A percentile compares a stretch with the other conserved stretches of the same genome.
Conservation (phyloP, 2,329 filamentous ascomycete genomes). For the Fusarium hostae region DNA sequence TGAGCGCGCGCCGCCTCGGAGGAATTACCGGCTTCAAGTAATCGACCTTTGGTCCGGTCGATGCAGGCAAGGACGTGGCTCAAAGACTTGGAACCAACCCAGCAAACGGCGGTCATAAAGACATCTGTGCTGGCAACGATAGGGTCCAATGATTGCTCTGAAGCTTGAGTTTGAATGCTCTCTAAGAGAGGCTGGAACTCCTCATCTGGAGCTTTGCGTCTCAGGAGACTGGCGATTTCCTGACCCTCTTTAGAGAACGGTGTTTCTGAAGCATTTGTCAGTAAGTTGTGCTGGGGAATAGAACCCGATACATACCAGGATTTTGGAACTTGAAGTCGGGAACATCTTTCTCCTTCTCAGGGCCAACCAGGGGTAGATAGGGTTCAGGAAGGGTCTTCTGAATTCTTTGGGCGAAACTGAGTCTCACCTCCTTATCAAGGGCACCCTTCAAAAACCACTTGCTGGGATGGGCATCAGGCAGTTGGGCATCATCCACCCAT, state of each 20-base stretch:
- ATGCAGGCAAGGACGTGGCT: conserved; percentile 97
- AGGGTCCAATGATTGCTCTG: conserved; percentile 77
- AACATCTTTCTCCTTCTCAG: conserved; percentile 93
- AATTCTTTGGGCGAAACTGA: conserved; percentile 96
- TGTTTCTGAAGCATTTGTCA: conserved; percentile 62
- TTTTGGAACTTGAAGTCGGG: conserved; percentile 92
- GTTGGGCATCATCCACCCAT: conserved; percentile 87
- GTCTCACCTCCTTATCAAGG: conserved; percentile 94
- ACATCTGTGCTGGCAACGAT: conserved; percentile 90
- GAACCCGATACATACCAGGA: conserved; percentile 66
- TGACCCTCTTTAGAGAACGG: conserved; percentile 88
- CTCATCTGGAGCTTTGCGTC: conserved; percentile 85
- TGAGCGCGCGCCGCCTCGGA: conserved; percentile 83
- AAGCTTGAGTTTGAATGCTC: conserved; percentile 82
- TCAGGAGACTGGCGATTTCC: conserved; percentile 81
- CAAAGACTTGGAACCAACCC: conserved; percentile 92
- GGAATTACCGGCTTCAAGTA: conserved; percentile 80
- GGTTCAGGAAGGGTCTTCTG: conserved; percentile 89
- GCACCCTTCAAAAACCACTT: conserved; percentile 94
- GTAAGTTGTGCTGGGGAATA: neutral
- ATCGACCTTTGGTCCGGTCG: conserved; percentile 90
- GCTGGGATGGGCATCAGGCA: conserved; percentile 82
- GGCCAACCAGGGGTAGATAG: conserved; percentile 83
- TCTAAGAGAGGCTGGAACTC: conserved; percentile 86
- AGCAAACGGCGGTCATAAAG: conserved; percentile 93